Base-by-base conservation (phyloP, 2,329 filamentous ascomycete genomes). In the Gnomoniopsis smithogilvyi region DNA sequence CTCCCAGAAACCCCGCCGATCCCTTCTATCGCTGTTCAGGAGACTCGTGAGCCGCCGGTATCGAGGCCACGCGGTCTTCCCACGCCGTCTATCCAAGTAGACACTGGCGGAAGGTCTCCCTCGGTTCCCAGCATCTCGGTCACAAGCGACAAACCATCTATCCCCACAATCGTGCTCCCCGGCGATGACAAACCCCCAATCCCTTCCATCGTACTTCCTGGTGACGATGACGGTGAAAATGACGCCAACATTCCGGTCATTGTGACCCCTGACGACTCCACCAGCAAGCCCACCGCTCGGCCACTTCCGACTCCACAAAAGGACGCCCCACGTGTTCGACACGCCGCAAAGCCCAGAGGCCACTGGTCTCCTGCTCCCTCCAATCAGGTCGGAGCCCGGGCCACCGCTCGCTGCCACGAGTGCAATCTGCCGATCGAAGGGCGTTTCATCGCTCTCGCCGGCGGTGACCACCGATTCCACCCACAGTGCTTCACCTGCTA, bases 401-500 rank as follows among this genome's bases (percentile, higher is more conserved):
- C 78, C 57, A 89, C 88, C 7, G 90, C 91, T 8, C 83, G 87
- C 49, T 99, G 95, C 69, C 90, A 92, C 52, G 88, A 93, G 67
- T 99, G 95, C 70, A 82, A 86, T 11, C 80, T 89, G 21, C 87
- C 92, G 0, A 98, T 99, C 65, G 87, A 95, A 59, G 95, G 95
- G 2, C 90, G 94, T 59, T 94, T 96, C 64, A 89, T 98, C 22
- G 91, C 89, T 4, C 86, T 96, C 7, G 87, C 87, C 1, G 92
- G 92, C 26, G 80, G 83, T 43, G 68, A 75, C 3, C 82, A 87
- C 67, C 89, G 93, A 21, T 98, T 98, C 72, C 95, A 99, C 67
- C 93, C 95, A 0, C 86, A 92, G 64, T 99, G 95, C 74, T 98
- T 99, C 77, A 82, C 85, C 47, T 99, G 95, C 77, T 89, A 91